Evolutionary conservation across 2,329 filamentous ascomycete genomes (phyloP), one percentile per base, ranked within the genome.

Genomic region (Botryotinia narcissicola): DNA sequence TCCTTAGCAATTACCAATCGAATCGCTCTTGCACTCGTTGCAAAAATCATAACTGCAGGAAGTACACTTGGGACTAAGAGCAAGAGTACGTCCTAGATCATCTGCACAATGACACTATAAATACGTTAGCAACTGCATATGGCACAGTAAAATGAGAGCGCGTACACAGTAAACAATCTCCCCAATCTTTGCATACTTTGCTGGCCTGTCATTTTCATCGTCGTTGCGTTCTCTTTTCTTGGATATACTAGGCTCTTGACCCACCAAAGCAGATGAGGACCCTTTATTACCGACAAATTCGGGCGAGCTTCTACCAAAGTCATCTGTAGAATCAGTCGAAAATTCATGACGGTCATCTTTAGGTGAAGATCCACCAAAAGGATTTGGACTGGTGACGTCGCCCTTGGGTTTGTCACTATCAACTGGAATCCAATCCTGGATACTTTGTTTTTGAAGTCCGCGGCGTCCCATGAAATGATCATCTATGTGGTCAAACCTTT

Each of bases 401-500:
- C 70, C 76, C 71, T 75, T 77, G 5, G 77, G 64, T 32, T 76
- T 75, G 57, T 77, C 76, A 42, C 74, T 73, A 73, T 81, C 76
- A 3, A 81, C 66, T 20, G 77, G 76, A 64, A 80, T 70, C 91
- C 91, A 93, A 16, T 90, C 84, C 25, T 81, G 80, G 32, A 91
- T 91, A 10, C 81, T 78, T 77, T 79, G 84, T 75, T 83, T 83
- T 1, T 51, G 4, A 8, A 80, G 64, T 0, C 78, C 76, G 10
- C 82, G 80, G 4, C 88, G 86, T 42, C 88, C 89, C 71, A 86
- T 87, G 75, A 91, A 90, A 79, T 94, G 92, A 25, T 87, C 81
- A 74, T 94, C 93, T 76, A 97, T 95, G 79, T 97, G 94, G 77
- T 95, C 84, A 76, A 89, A 89, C 3, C 90, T 82, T 75, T 88